These are phyloP conservation scores for Linum tenue DNA, from an alignment of 345 rosid species.

Conservation along the genomic window DNA sequence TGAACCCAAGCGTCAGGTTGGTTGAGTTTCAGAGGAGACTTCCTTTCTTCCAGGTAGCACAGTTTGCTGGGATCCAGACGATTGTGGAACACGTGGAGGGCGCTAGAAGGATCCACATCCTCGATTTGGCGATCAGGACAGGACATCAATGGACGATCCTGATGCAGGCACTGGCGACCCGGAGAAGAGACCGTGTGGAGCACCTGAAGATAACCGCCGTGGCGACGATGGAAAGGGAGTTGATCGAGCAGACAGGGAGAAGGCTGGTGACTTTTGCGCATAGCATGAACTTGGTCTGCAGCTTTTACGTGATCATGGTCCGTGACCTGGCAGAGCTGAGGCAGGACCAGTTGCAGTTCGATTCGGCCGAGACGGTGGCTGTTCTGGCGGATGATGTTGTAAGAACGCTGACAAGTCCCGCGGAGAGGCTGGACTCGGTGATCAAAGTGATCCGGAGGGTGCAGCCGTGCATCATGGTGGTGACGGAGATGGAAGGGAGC, in stretches of 20 bases:
- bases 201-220: conserved; percentile 41
- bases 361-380: conserved; percentile 24
- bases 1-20: not conserved
- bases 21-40: conserved; percentile 22
- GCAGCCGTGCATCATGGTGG: conserved; percentile 33
- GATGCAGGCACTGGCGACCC: conserved; percentile 42
- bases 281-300: conserved; percentile 29
- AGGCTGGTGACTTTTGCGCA: conserved; percentile 32
- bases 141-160: conserved; percentile 39
- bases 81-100: conserved; percentile 32
- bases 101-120: conserved; percentile 36
- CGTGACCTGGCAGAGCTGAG: conserved; percentile 32
- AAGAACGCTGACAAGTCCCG: conserved; percentile 15
- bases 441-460: conserved; percentile 29
- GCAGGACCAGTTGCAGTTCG: conserved; percentile 27
- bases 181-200: conserved; percentile 20
- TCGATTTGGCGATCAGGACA: conserved; percentile 26
- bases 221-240: conserved; percentile 15
- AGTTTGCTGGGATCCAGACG: conserved; percentile 38
- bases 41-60: conserved; percentile 28
- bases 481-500: conserved; percentile 33
- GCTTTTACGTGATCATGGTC: conserved; percentile 27
- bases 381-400: conserved; percentile 15
- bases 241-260: conserved; percentile 28
- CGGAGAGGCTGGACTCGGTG: conserved; percentile 27